Conservation (phyloP, 352 stramenopile genomes). For the Thalassiosira livingstoniorum region DNA sequence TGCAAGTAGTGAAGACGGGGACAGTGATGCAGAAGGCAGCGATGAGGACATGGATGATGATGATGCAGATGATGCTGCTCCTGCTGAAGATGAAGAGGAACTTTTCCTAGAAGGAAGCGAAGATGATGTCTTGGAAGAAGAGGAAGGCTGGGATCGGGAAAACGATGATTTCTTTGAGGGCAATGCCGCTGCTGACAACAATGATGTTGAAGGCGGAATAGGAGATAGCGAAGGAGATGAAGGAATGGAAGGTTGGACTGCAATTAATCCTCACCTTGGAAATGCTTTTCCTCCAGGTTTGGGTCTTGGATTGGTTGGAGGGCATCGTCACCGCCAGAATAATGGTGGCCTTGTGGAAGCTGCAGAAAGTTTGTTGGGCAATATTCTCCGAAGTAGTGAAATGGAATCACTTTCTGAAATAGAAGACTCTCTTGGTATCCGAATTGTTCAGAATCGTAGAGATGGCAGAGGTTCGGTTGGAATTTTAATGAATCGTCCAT, state of each 20-base stretch:
- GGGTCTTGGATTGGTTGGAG: no score
- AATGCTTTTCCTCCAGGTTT: no score
- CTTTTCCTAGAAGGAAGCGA: constrained; percentile 51
- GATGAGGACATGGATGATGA: constrained; percentile 55
- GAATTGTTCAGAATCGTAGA: constrained; percentile 62
- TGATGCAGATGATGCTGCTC: constrained; percentile 47
- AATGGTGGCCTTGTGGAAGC: constrained; percentile 66
- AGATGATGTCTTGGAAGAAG: constrained; percentile 56
- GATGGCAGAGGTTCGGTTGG: constrained; percentile 36
- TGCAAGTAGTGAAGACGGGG: constrained; percentile 30
- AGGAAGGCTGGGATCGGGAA: constrained; percentile 44
- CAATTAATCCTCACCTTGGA: no score
- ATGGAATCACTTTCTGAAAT: constrained; percentile 74
- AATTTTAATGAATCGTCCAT: constrained; percentile 9
- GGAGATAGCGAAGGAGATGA: constrained; percentile 43
- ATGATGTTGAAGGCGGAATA: constrained; percentile 37
- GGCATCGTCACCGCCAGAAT: constrained; percentile 23
- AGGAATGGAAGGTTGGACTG: constrained; percentile 81
- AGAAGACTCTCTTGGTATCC: constrained; percentile 79
- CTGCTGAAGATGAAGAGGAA: constrained; percentile 52
- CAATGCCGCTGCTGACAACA: constrained; percentile 49
- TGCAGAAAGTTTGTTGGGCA: constrained; percentile 81
- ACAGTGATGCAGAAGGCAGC: constrained; percentile 38
- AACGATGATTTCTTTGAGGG: constrained; percentile 65
- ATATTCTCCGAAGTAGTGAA: constrained; percentile 75